phyloP scores from a whole-genome alignment of 106 monocot species.

The Xerophyta viscosa region DNA sequence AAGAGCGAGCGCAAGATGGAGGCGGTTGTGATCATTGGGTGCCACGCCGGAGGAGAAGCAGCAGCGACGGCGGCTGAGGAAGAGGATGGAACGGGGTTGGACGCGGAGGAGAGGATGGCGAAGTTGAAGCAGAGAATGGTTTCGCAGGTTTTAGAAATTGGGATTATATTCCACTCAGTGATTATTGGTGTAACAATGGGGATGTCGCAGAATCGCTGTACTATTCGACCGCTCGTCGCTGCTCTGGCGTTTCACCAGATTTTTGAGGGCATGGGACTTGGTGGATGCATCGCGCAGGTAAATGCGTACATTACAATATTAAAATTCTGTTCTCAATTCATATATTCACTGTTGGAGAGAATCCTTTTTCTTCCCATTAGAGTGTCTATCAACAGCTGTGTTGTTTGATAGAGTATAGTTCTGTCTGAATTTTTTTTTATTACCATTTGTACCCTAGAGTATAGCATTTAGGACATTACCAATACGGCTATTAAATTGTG shows the following conservation, averaged over 20 bases:
- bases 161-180: constrained; percentile 91
- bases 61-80: constrained; percentile 9
- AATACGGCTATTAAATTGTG: no score
- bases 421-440: no score
- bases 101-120: constrained; percentile 55
- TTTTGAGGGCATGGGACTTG: constrained; percentile 95
- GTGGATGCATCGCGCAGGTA: constrained; percentile 97
- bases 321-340: neutral
- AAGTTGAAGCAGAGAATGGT: constrained; percentile 88
- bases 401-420: no score
- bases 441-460: no score
- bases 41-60: neutral
- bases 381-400: no score
- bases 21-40: neutral
- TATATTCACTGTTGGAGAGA: neutral
- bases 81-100: constrained; percentile 20
- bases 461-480: no score
- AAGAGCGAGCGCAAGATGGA: constrained; percentile 5
- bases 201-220: constrained; percentile 89
- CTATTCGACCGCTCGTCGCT: constrained; percentile 73
- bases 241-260: constrained; percentile 89
- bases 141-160: constrained; percentile 87
- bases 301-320: no score
- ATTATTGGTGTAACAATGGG: constrained; percentile 94
- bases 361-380: no score